phyloP scores from a whole-genome alignment of 2,329 filamentous ascomycete species.

The Fusarium bactridioides region DNA sequence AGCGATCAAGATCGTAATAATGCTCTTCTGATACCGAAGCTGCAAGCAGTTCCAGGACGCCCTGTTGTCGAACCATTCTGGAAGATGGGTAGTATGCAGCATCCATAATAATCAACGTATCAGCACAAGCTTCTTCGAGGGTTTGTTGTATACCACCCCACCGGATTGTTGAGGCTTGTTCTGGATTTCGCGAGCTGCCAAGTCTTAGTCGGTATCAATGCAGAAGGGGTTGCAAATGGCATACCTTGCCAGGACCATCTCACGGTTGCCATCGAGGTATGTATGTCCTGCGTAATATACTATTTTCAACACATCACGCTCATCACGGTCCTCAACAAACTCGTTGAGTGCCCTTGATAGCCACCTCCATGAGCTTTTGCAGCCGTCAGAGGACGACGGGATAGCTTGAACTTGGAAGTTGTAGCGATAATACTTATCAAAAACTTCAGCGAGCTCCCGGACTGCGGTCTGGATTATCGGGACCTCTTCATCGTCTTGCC shows the following conservation, averaged over 20 bases:
- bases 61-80: constrained; percentile 59
- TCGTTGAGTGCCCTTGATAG: constrained; percentile 59
- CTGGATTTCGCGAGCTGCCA: constrained; percentile 56
- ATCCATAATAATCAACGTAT: constrained; percentile 67
- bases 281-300: constrained; percentile 66
- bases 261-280: constrained; percentile 61
- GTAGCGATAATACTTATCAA: constrained; percentile 63
- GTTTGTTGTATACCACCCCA: constrained; percentile 66
- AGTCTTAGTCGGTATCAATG: constrained; percentile 25
- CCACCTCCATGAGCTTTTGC: constrained; percentile 62
- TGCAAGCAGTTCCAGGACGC: constrained; percentile 64
- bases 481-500: constrained; percentile 62
- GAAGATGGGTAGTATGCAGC: constrained; percentile 65
- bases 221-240: not conserved
- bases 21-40: constrained; percentile 64
- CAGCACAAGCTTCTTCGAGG: constrained; percentile 63
- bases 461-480: constrained; percentile 51
- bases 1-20: constrained; percentile 55
- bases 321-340: constrained; percentile 62
- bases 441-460: constrained; percentile 58
- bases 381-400: constrained; percentile 56
- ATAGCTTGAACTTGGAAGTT: constrained; percentile 58
- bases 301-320: constrained; percentile 65
- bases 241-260: constrained; percentile 66
- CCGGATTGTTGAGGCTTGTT: constrained; percentile 57